Evolutionary conservation across 1,139 yeast species (phyloP), one percentile per base, ranked within the genome.

Genomic region (Meyerozyma guilliermondii): DNA sequence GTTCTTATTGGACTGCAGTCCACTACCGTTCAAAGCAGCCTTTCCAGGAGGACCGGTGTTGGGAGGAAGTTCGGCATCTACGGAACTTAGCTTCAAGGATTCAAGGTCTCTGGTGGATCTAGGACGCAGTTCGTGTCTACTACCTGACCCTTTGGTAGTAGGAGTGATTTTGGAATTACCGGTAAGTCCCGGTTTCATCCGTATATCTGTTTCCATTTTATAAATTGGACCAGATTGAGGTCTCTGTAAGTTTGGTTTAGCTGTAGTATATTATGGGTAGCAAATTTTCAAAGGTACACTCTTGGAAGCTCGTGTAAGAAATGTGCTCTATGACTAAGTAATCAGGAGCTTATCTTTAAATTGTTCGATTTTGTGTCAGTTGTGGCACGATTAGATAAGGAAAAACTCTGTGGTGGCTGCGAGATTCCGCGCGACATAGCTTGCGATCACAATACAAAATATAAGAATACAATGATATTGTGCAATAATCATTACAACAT

Each of bases 1-100:
- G 54, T 83, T 71, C 46, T 71, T 71, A 51, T 52, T 62, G 31
- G 36, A 18, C 24, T 17, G 24, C 36, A 33, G 36, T n/a, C 34
- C 16, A 13, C 5, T 11, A 7, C 36, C 36, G 9, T 11, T 18
- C 5, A 10, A 14, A 4, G 36, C 13, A 6, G 36, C 24, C 13
- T 17, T 20, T 8, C 24, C 24, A 4, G 24, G 24, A 8, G 23
- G 36, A 5, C 24, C 24, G 16, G 24, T 14, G 20, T 33, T 33
- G n/a, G 36, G 13, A 9, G 36, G 24, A 18, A 33, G 13, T 3
- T 33, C 36, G 23, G 18, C 13, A 33, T 20, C 36, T 7, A 3
- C 36, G 23, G 36, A 33, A 5, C 13, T 20, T 2, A 33, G 16
- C n/a, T 33, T 33, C 13, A 33, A 20, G 5, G 36, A 4, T 9